A percentile compares a stretch with the other conserved stretches of the same genome.
phyloP scores from a whole-genome alignment of 2,329 filamentous ascomycete genomes.

The Paramyrothecium sp. region DNA sequence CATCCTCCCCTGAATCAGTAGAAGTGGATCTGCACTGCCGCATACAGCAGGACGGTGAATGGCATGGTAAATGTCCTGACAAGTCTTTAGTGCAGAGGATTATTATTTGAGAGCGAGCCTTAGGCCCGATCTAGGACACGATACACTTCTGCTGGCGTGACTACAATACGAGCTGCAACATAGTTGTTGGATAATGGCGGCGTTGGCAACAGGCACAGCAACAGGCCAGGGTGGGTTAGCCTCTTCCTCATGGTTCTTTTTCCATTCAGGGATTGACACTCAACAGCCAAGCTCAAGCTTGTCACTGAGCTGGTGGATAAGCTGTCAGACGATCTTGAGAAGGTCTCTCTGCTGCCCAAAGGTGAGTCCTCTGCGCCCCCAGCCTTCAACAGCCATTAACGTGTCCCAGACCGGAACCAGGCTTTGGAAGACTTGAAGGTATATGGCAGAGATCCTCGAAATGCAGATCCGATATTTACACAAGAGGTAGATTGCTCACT shows the following conservation, averaged over 20 bases:
- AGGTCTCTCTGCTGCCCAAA: conserved; percentile 55
- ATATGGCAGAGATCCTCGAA: conserved; percentile 61
- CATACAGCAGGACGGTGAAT: not conserved
- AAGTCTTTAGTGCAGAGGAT: too few species aligned
- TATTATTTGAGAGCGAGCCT: too few species aligned
- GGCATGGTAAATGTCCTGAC: not conserved
- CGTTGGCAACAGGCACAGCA: conserved; percentile 23
- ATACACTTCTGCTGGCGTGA: not conserved
- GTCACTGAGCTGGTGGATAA: conserved; percentile 63
- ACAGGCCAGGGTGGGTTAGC: conserved; percentile 40
- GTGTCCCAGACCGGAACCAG: conserved; percentile 57
- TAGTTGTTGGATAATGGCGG: conserved; percentile 14
- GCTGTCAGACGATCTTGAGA: conserved; percentile 60
- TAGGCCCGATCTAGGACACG: not conserved
- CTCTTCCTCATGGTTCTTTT: not conserved
- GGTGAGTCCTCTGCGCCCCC: conserved; percentile 43
- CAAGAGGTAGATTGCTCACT: conserved; percentile 51
- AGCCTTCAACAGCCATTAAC: not conserved
- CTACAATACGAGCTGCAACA: not conserved
- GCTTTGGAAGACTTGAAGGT: conserved; percentile 68
- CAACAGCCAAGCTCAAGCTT: conserved; percentile 63
- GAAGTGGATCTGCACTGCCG: not conserved
- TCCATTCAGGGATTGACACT: conserved; percentile 8
- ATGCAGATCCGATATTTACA: conserved; percentile 84
- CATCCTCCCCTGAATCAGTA: not conserved